Evolutionary conservation across 345 rosid species (phyloP), one percentile per base, ranked within the genome.

Genomic region (Salix dunnii): DNA sequence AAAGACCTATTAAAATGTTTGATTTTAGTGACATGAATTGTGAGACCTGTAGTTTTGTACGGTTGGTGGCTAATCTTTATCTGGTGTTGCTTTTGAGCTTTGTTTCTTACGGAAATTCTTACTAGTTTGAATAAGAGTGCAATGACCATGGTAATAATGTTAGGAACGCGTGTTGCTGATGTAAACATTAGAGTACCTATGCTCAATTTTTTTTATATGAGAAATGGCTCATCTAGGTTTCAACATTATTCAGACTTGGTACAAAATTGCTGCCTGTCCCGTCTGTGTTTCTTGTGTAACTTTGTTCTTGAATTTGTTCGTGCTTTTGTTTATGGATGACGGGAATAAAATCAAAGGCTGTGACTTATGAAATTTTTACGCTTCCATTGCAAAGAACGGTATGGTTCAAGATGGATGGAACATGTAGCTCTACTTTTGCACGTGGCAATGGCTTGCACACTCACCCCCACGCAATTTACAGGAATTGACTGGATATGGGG

Each of bases 1-100:
- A 46, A 48, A 33, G 49, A 64, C 23, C 53, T 60, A 63, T 14
- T 31, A 25, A 68, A 72, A 53, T 31, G 73, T n/a, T 18, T 65
- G 70, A 55, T 74, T 43, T 46, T 33, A 46, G 43, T 55, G 67
- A 13, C 38, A 3, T 36, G 74, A 70, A 46, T 18, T 21, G 16
- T 65, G 20, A 43, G 35, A 73, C n/a, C 36, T 21, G 25, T 76
- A 62, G 48, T 42, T 75, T 71, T 77, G 75, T 46, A 61, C 76
- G 53, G 77, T 64, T 78, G 53, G 77, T 64, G 74, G 75, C 21
- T 76, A 31, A 42, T 62, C 28, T 23, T 16, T 25, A 53, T 18
- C 73, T 17, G 13, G 9, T 43, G 33, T 73, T 74, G 67, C 21
- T 40, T 70, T 48, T 16, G 18, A 64, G 62, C 16, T 67, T 70